phyloP scores from a whole-genome alignment of 495 filamentous ascomycete species.

The Penicillium longicatenatum region DNA sequence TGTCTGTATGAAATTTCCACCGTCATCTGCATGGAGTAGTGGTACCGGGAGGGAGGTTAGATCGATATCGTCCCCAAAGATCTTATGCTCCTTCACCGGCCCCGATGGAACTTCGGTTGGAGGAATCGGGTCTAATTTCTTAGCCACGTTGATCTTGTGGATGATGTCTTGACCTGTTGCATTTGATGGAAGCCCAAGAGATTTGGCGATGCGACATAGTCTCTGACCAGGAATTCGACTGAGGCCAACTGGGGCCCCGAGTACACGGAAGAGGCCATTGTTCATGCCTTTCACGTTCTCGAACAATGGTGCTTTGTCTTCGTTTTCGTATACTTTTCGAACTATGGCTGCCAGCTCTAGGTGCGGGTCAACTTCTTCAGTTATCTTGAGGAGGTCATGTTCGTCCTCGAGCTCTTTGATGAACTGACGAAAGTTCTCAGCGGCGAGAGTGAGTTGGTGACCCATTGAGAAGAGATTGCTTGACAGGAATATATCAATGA shows the following conservation, averaged over 20 bases:
- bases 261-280: slow-evolving; percentile 39
- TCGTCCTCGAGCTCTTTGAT: slow-evolving; percentile 35
- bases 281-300: slow-evolving; percentile 37
- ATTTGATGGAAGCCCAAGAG: slow-evolving; percentile 31
- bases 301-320: slow-evolving; percentile 42
- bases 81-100: slow-evolving; percentile 34
- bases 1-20: slow-evolving; percentile 42
- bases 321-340: slow-evolving; percentile 36
- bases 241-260: slow-evolving; percentile 37
- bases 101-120: slow-evolving; percentile 29
- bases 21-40: slow-evolving; percentile 36
- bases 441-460: neutral
- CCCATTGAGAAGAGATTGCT: neutral
- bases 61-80: slow-evolving; percentile 37
- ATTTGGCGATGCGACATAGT: slow-evolving; percentile 35
- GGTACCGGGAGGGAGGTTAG: slow-evolving; percentile 35
- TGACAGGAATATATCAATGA: no score
- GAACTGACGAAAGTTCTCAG: slow-evolving; percentile 32
- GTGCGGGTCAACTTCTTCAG: slow-evolving; percentile 31
- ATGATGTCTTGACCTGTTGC: slow-evolving; percentile 31
- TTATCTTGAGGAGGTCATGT: slow-evolving; percentile 36
- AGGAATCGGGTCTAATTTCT: slow-evolving; percentile 22
- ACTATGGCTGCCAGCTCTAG: slow-evolving; percentile 40
- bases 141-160: slow-evolving; percentile 29
- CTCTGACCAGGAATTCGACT: slow-evolving; percentile 16